Conservation (phyloP, 768 basidiomycete species). For the Tubosaeta brunneosetosa region DNA sequence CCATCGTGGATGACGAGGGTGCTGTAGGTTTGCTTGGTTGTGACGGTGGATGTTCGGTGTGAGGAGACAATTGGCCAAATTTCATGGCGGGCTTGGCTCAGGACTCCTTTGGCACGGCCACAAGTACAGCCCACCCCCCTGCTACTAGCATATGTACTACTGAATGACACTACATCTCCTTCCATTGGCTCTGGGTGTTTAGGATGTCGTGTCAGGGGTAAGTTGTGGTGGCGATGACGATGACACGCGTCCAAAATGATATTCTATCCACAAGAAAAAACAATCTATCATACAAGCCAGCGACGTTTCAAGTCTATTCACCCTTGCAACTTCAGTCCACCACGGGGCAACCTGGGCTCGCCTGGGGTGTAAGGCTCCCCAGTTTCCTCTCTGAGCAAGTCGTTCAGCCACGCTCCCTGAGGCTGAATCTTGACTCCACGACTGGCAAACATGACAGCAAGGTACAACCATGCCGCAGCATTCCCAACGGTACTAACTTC, state of each 20-base stretch:
- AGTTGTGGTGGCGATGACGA: not conserved
- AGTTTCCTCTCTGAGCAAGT: constrained; percentile 71
- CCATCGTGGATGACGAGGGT: constrained; percentile 38
- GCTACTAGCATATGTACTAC: not conserved
- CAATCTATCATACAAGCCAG: constrained; percentile 11
- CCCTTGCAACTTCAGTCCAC: constrained; percentile 46
- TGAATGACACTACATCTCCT: not conserved
- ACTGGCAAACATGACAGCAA: constrained; percentile 70
- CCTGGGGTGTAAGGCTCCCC: constrained; percentile 60
- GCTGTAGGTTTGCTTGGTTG: not conserved
- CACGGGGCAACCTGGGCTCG: constrained; percentile 72
- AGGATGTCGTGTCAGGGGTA: not conserved
- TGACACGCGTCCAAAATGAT: not conserved
- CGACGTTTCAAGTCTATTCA: constrained; percentile 7
- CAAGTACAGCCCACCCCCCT: not conserved
- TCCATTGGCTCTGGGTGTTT: not conserved
- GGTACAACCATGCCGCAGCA: constrained; percentile 57
- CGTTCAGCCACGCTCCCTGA: constrained; percentile 81
- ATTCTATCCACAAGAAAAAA: constrained; percentile 6
- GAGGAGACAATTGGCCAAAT: constrained; percentile 2
- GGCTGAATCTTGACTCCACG: constrained; percentile 76
- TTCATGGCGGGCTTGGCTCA: not conserved
- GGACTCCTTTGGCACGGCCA: constrained; percentile 6
- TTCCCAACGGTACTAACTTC: constrained; percentile 85
- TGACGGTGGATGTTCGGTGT: not conserved